Base-by-base conservation (phyloP, 2,329 filamentous ascomycete genomes). In the Microascus cirrosus region DNA sequence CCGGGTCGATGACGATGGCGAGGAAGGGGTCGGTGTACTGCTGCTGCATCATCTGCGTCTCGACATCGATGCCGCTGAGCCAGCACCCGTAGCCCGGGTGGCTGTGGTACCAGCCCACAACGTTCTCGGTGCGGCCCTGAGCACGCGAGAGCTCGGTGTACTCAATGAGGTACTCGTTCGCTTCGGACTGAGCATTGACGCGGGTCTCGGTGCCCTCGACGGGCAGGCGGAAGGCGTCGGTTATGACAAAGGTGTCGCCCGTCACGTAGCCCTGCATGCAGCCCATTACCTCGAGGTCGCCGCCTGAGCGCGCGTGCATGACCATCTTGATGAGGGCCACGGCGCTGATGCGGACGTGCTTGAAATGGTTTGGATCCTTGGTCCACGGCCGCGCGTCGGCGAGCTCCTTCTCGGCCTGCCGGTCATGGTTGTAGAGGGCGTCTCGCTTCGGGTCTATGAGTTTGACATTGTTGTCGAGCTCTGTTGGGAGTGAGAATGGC, bases 121-220 rank as follows among this genome's bases (percentile, higher is more conserved):
- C 89, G 70, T 99, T 97, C 73, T 99, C 94, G 69, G 86, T 77
- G 58, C 92, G 77, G 63, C 70, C 90, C 81, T 76, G 89, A 67
- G 92, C 85, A 60, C 93, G 82, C 64, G 87, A 88, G 2, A 85
- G 77, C 64, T 86, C 79, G 32, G 95, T 80, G 68, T 95, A 97
- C 63, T 89, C 83, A 58, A 96, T 85, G 77, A 97, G 90, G 75
- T 97, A 99, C 75, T 97, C 94, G 75, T 97, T 95, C 57, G 93
- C 94, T 65, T 97, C 92, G 63, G 88, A 87, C 68, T 96, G 91
- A 0, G 94, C 94, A 70, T 99, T 99, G 65, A 99, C 94, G 61
- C 94, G 82, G 2, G 94, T 99, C 75, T 99, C 94, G n/a, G 94
- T 99, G 28, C 94, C 94, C 70, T 99, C 94, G 48, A 99, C 94